These are phyloP conservation scores for Phytopythium sindhum DNA, from an alignment of 352 stramenopile genomes.

Conservation along the genomic window DNA sequence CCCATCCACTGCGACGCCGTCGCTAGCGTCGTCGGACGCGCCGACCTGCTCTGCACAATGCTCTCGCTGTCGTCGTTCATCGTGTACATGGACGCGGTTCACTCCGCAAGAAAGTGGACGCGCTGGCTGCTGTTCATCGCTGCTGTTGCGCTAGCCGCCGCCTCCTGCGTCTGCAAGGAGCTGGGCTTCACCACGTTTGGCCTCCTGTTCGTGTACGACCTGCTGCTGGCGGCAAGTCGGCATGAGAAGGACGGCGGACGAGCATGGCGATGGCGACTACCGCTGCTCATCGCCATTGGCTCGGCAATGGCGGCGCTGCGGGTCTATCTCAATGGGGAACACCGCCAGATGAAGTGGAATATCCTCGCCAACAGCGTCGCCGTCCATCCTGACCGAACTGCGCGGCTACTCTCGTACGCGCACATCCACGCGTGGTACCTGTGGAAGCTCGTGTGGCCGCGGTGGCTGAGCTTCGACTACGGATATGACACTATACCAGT, in stretches of 20 bases:
- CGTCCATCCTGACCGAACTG: slow-evolving; percentile 28
- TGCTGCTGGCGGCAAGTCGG: slow-evolving; percentile 13
- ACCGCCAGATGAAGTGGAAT: slow-evolving; percentile 73
- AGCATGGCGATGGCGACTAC: slow-evolving; percentile 8
- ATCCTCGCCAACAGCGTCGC: slow-evolving; percentile 87
- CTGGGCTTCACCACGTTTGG: slow-evolving; percentile 83
- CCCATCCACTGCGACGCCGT: slow-evolving; percentile 90
- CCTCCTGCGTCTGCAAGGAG: slow-evolving; percentile 84
- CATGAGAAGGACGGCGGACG: background rate
- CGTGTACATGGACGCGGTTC: slow-evolving; percentile 32
- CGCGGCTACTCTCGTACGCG: slow-evolving; percentile 70
- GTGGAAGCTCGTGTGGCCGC: slow-evolving; percentile 87
- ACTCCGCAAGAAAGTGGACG: background rate
- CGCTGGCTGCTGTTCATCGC: slow-evolving; percentile 18
- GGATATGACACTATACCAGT: slow-evolving; percentile 85
- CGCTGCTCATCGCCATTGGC: slow-evolving; percentile 15
- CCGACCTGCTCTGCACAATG: slow-evolving; percentile 82
- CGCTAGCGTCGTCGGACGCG: slow-evolving; percentile 87
- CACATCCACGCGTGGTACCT: slow-evolving; percentile 88
- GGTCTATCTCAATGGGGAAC: slow-evolving; percentile 66
- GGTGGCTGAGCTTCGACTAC: slow-evolving; percentile 88
- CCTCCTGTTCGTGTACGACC: slow-evolving; percentile 66
- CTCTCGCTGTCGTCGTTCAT: slow-evolving; percentile 65
- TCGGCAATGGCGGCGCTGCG: slow-evolving; percentile 23
- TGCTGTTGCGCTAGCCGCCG: slow-evolving; percentile 19